Conservation (phyloP, 768 basidiomycete genomes). For the Imleria badia region DNA sequence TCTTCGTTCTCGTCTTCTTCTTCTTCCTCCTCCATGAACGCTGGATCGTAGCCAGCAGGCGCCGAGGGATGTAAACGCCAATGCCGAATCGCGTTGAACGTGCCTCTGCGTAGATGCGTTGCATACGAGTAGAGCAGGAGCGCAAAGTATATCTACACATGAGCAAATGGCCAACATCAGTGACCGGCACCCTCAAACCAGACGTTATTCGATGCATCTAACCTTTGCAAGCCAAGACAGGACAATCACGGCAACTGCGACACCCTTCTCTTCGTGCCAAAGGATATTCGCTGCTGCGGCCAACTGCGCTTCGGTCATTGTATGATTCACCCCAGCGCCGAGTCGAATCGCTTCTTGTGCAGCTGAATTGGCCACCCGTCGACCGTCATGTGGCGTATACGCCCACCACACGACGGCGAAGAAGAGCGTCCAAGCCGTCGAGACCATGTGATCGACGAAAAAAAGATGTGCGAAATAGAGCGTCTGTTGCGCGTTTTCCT, state of each 20-base stretch:
- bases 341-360: conserved; percentile 88
- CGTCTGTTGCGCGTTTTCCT: conserved; percentile 88
- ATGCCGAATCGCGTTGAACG: conserved; percentile 75
- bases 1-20: conserved; percentile 61
- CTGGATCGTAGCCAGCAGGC: conserved; percentile 26
- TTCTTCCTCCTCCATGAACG: conserved; percentile 45
- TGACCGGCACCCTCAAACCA: background rate
- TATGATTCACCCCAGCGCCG: conserved; percentile 48
- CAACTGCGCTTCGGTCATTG: conserved; percentile 65
- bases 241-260: conserved; percentile 73
- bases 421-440: conserved; percentile 88
- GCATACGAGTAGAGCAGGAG: conserved; percentile 91
- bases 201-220: conserved; percentile 15
- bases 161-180: conserved; percentile 3
- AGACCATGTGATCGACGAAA: conserved; percentile 87
- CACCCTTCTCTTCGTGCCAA: conserved; percentile 89
- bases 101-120: conserved; percentile 85
- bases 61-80: conserved; percentile 23
- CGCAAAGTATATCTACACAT: conserved; percentile 84
- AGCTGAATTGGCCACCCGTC: conserved; percentile 71
- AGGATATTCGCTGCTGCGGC: conserved; percentile 72
- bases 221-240: conserved; percentile 91
- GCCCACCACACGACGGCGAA: conserved; percentile 92
- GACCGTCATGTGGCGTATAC: conserved; percentile 90
- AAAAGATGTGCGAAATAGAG: conserved; percentile 92